Evolutionary conservation across 306 rosid species (phyloP).

Genomic region (Gleditsia sinensis): DNA sequence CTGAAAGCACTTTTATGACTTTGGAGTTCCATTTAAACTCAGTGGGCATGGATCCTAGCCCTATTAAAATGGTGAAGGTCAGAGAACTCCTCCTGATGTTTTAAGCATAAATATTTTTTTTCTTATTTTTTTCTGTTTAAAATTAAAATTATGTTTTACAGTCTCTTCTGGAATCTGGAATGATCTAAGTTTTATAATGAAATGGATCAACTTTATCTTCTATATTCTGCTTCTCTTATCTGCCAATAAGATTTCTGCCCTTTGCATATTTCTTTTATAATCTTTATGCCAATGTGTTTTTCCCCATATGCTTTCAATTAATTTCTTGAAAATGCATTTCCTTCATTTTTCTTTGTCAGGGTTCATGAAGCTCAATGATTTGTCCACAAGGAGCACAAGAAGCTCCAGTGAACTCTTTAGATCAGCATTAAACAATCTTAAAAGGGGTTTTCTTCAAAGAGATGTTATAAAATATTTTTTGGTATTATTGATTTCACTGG

Average conservation of each 20-base stretch:
- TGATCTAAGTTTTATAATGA: background rate
- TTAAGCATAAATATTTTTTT: no score
- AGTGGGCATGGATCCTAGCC: slow-evolving; percentile 27
- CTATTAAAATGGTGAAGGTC: slow-evolving; percentile 45
- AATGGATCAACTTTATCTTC: slow-evolving; percentile 12
- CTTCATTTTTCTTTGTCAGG: slow-evolving; percentile 41
- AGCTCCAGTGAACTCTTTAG: slow-evolving; percentile 65
- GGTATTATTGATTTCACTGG: slow-evolving; percentile 33
- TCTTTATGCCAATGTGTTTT: background rate
- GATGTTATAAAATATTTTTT: slow-evolving; percentile 78
- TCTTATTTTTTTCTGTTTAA: slow-evolving; percentile 7
- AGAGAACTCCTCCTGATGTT: slow-evolving; percentile 33
- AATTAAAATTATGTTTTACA: slow-evolving; percentile 15
- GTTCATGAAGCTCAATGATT: slow-evolving; percentile 63
- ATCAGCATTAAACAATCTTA: slow-evolving; percentile 49
- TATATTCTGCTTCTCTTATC: slow-evolving; percentile 4
- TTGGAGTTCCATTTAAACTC: slow-evolving; percentile 1
- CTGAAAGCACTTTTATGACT: slow-evolving; percentile 31
- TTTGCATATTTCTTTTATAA: background rate
- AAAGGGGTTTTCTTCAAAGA: slow-evolving; percentile 85
- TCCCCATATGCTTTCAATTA: background rate
- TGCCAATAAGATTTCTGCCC: background rate
- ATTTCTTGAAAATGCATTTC: background rate
- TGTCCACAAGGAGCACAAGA: slow-evolving; percentile 60
- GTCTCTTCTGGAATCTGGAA: background rate